phyloP scores from a whole-genome alignment of 2,329 filamentous ascomycete genomes.

The Chaetothyriales sp. region DNA sequence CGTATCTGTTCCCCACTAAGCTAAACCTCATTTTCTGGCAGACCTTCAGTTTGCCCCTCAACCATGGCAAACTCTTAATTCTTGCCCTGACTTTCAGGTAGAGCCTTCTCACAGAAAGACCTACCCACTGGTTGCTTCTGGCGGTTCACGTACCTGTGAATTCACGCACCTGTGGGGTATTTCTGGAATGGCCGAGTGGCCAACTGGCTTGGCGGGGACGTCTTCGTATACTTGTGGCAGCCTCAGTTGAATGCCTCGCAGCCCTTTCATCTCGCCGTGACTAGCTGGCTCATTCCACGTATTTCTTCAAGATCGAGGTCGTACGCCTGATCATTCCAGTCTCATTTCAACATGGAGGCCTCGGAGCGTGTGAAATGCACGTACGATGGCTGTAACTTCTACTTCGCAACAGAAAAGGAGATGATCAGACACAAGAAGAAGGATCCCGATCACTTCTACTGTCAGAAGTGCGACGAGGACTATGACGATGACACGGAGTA shows the following conservation, averaged over 20 bases:
- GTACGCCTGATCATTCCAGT: background rate
- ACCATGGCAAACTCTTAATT: too few relatives aligned
- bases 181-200: background rate
- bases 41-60: too few relatives aligned
- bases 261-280: background rate
- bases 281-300: background rate
- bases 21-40: too few relatives aligned
- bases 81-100: background rate
- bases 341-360: background rate
- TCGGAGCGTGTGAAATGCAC: constrained; percentile 25
- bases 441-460: constrained; percentile 27
- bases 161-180: background rate
- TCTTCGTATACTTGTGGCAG: background rate
- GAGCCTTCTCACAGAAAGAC: background rate
- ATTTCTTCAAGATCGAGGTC: background rate
- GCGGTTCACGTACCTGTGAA: background rate
- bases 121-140: background rate
- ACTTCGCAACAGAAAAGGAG: constrained; percentile 30
- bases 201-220: background rate
- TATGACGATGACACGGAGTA: constrained; percentile 31
- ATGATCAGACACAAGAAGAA: constrained; percentile 39
- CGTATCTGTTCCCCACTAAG: too few relatives aligned
- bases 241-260: background rate
- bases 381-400: constrained; percentile 30
- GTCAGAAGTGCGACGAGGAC: constrained; percentile 29